Percentiles rank a stretch among this genome's conserved stretches.
Evolutionary conservation across 345 rosid species (phyloP).

Genomic region (Arabidopsis suecica): DNA sequence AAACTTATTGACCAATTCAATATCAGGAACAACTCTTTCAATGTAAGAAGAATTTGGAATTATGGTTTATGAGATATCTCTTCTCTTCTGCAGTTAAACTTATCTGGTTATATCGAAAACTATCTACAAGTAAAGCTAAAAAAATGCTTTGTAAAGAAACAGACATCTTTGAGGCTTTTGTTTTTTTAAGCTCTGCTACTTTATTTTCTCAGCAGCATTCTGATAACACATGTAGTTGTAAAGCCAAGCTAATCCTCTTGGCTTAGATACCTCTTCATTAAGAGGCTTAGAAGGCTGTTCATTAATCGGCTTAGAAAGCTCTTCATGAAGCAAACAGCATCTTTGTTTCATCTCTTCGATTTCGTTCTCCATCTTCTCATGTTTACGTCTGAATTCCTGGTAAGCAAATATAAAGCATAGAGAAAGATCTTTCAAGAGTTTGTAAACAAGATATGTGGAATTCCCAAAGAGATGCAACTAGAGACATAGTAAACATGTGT

Average conservation of each 20-base stretch:
- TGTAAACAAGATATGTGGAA: background rate
- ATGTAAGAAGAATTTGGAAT: background rate
- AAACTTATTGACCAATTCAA: background rate
- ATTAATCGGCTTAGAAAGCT: conserved; percentile 19
- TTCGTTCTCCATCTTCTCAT: conserved; percentile 34
- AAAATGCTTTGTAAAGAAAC: conserved; percentile 19
- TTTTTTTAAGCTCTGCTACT: conserved; percentile 11
- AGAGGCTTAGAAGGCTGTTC: background rate
- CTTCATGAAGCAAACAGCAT: background rate
- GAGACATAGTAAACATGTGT: background rate
- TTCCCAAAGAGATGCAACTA: background rate
- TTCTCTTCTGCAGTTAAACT: conserved; percentile 17
- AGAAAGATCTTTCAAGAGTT: background rate
- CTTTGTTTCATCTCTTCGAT: conserved; percentile 28
- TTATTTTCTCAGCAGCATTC: conserved; percentile 14
- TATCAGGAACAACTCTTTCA: conserved; percentile 15
- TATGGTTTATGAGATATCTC: conserved; percentile 26
- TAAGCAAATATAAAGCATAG: background rate
- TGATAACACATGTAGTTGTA: conserved; percentile 14
- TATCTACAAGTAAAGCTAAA: conserved; percentile 31
- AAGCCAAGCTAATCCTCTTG: conserved; percentile 38
- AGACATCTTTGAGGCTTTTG: conserved; percentile 7
- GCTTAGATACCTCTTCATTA: background rate
- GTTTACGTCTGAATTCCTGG: conserved; percentile 35
- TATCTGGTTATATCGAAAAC: conserved; percentile 25